Evolutionary conservation across 2,329 filamentous ascomycete genomes (phyloP), one percentile per base, ranked within the genome.

Genomic region (Dactylonectria estremocensis): DNA sequence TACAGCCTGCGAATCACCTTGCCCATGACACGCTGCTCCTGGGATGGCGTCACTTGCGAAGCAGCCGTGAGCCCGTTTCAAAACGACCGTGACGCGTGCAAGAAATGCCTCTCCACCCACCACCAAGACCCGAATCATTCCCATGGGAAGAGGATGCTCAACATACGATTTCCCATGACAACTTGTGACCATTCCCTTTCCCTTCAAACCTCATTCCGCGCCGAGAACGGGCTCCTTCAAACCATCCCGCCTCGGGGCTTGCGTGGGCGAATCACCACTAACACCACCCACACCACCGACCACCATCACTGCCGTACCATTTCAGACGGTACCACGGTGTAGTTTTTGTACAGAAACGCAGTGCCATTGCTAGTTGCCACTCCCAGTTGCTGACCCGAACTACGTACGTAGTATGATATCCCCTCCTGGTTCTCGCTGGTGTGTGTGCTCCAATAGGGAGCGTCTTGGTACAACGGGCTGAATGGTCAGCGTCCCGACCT

Each of bases 11-110:
- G 59, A 22, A 61, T 54, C 59, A 35, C 45, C 37, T 55, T 40
- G 28, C 31, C 31, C 31, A 54, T 54, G 28, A 50, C 50, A 55
- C 28, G 22, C 37, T 33, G n/a, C 59, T 49, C 37, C 37, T n/a
- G 22, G n/a, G 50, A 55, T 62, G 59, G 50, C 59, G 50, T 62
- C 59, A 61, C 50, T n/a, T n/a, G 40, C 40, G n/a, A 35, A 18
- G 40, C 24, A 22, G 33, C 18, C 22, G 11, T 14, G 20, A 49
- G 14, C 31, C 18, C 46, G n/a, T 55, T 55, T 55, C 20, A 59
- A 49, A 24, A 35, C 20, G n/a, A 60, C 57, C 35, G 18, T n/a
- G 22, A 52, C 35, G 16, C 37, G 3, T 13, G 43, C 37, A 24
- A 40, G 20, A 28, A 58, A 60, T 50, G 24, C 46, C 31, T 43